Evolutionary conservation across 306 rosid species (phyloP).

Genomic region (Cucurbita pepo): DNA sequence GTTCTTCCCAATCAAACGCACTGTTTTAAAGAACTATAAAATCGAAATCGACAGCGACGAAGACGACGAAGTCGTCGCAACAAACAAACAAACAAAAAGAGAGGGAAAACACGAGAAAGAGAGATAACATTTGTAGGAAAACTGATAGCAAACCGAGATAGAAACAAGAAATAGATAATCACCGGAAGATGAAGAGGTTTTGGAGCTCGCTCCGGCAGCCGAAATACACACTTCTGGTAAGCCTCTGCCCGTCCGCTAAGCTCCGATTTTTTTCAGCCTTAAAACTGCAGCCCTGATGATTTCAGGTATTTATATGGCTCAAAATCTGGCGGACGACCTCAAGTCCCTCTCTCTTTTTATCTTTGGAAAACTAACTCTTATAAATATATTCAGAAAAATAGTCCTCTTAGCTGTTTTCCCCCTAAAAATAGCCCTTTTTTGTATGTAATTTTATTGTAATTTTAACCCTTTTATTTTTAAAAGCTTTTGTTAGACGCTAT

Average conservation of each 20-base stretch:
- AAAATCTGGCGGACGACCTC: not conserved
- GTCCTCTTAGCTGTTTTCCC: not conserved
- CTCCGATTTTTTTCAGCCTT: conserved; percentile 1
- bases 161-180: not conserved
- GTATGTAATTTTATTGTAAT: too few relatives aligned
- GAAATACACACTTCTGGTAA: not conserved
- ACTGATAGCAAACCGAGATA: not conserved
- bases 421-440: not conserved
- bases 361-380: not conserved
- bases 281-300: not conserved
- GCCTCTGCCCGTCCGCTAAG: not conserved
- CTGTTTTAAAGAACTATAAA: not conserved
- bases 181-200: not conserved
- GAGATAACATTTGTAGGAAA: not conserved
- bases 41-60: not conserved
- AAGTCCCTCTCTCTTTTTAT: not conserved
- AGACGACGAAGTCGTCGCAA: not conserved
- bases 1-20: not conserved
- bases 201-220: not conserved
- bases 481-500: too few relatives aligned
- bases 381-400: not conserved
- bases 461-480: too few relatives aligned
- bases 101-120: not conserved
- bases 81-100: not conserved
- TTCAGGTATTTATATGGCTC: conserved; percentile 2